These are phyloP conservation scores for Striga asiatica DNA, from an alignment of 257 asterid genomes.

Conservation along the genomic window DNA sequence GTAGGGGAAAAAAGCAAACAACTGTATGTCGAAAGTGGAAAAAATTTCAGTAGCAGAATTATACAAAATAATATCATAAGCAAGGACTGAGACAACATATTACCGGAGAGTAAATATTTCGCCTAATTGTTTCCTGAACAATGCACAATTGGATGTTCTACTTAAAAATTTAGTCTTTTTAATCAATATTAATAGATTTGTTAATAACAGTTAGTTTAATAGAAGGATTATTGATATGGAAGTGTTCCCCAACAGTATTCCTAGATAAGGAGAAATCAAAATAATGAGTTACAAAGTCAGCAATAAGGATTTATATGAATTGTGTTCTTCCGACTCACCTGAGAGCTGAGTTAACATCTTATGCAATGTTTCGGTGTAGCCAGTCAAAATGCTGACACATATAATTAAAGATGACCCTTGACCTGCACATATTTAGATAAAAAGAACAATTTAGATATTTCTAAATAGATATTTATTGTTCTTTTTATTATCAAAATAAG, in stretches of 20 bases:
- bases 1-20: no score
- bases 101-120: background rate
- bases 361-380: constrained; percentile 86
- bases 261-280: constrained; percentile 4
- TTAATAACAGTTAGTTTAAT: background rate
- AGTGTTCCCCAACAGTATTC: background rate
- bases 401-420: constrained; percentile 92
- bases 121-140: background rate
- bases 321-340: constrained; percentile 37
- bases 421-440: constrained; percentile 47
- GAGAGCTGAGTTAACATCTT: constrained; percentile 82
- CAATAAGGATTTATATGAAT: background rate
- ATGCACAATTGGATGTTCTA: background rate
- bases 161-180: background rate
- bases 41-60: background rate
- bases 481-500: no score
- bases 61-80: background rate
- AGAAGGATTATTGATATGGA: background rate
- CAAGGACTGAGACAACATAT: background rate
- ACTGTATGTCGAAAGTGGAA: no score
- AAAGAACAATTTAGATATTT: background rate
- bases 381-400: constrained; percentile 90
- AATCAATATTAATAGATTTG: background rate
- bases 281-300: background rate
- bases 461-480: no score